Evolutionary conservation across 306 rosid genomes (phyloP), one percentile per base, ranked within the genome.

Genomic region (Acmispon strigosus): DNA sequence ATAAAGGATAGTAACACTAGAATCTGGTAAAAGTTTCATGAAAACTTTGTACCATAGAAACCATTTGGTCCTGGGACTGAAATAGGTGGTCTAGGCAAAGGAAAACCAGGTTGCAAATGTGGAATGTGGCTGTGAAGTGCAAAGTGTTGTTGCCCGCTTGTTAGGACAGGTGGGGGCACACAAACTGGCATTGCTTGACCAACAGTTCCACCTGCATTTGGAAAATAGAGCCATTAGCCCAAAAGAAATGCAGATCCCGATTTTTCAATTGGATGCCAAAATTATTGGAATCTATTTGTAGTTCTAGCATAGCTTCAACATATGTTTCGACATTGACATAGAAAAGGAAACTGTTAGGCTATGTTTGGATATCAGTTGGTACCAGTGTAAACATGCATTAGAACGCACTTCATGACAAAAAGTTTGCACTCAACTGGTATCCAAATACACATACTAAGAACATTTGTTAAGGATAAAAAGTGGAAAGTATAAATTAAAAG

Each of bases 101-200:
- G 87, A 72, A 77, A 82, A 67, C 83, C 49, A 22, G 87, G 85
- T 70, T 86, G 98, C 85, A 84, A 56, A 80, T 77, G 42, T 19
- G 87, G 96, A 49, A 81, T 58, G 81, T 72, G 86, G 77, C 66
- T 84, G 55, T 89, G 98, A 79, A 83, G 65, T 10, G 84, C 75
- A 72, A 79, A 86, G 50, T 86, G 83, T 42, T 85, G 98, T 61
- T 82, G 93, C 50, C 78, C 84, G 47, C 64, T 60, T 42, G 87
- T 62, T 76, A 88, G 24, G 62, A 79, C 77, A 8, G 90, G 84
- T 0, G 82, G 86, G 58, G 95, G 89, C 64, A 80, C 83, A 44
- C 83, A 81, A 20, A 84, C 62, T 70, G 83, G 95, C 84, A 90
- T 73, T 42, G 87, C 80, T 78, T 84, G 96, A 72, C 82, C 82